Conservation (phyloP, 495 filamentous ascomycete species). For the Pyrenula aspistea region DNA sequence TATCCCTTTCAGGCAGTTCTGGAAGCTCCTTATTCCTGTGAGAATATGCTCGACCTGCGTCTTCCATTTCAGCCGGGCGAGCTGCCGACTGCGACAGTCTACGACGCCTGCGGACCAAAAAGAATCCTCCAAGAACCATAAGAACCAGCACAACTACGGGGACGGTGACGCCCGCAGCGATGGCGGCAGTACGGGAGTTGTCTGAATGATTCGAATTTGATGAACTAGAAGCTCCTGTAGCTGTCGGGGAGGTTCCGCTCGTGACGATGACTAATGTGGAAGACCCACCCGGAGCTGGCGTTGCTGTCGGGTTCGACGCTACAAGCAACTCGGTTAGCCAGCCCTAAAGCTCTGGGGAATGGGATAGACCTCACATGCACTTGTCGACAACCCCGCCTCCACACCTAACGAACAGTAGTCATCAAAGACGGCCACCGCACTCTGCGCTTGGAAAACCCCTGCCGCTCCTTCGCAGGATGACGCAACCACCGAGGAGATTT, state of each 20-base stretch:
- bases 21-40: too few relatives aligned
- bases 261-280: neutral
- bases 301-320: neutral
- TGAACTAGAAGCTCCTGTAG: neutral
- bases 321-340: too few relatives aligned
- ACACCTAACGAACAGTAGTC: neutral
- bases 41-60: too few relatives aligned
- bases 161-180: neutral
- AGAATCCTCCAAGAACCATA: neutral
- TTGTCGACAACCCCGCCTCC: neutral
- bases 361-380: too few relatives aligned
- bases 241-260: neutral
- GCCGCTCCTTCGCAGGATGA: neutral
- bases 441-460: neutral
- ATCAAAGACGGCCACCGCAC: neutral
- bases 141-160: neutral
- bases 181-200: neutral
- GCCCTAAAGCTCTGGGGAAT: too few relatives aligned
- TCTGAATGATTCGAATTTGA: neutral
- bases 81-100: too few relatives aligned
- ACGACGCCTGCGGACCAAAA: too few relatives aligned
- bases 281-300: neutral
- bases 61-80: too few relatives aligned
- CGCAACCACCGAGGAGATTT: neutral
- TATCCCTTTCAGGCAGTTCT: too few relatives aligned